These are phyloP conservation scores for Cantharellus cinnabarinus DNA, from an alignment of 768 basidiomycete genomes.

Conservation along the genomic window DNA sequence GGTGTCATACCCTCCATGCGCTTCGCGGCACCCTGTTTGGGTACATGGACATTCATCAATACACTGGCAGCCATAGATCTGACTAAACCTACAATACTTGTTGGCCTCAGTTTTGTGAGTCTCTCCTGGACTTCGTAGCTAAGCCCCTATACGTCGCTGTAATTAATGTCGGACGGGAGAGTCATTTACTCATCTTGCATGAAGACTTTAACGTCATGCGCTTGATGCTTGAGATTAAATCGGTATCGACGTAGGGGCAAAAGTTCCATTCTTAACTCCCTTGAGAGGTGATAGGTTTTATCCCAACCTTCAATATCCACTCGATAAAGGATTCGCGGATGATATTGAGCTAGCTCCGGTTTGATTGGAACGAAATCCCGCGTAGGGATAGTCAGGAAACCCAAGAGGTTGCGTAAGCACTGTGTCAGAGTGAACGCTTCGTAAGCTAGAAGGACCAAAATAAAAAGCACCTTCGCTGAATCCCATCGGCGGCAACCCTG, in stretches of 20 bases:
- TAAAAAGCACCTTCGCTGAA: constrained; percentile 21
- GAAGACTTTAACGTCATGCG: constrained; percentile 54
- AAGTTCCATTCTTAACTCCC: too few species aligned
- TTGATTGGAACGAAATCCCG: constrained; percentile 23
- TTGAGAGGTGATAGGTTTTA: too few species aligned
- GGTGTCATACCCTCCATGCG: constrained; percentile 91
- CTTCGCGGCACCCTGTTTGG: constrained; percentile 66
- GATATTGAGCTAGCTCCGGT: constrained; percentile 30
- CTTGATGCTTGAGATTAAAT: constrained; percentile 43
- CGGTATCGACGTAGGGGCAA: constrained; percentile 10
- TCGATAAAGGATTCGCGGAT: constrained; percentile 35
- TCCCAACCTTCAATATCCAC: constrained; percentile 47
- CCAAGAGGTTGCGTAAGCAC: constrained; percentile 56
- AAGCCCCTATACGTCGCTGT: constrained; percentile 39
- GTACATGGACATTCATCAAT: too few species aligned
- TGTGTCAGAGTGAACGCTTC: constrained; percentile 15
- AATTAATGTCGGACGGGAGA: constrained; percentile 55
- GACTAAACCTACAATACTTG: constrained; percentile 34
- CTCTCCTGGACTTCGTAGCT: constrained; percentile 59
- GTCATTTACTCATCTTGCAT: constrained; percentile 51
- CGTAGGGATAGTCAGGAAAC: constrained; percentile 30
- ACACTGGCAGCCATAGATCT: neutral
- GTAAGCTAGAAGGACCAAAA: neutral
- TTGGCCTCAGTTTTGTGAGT: constrained; percentile 37
- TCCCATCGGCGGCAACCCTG: constrained; percentile 23